phyloP scores from a whole-genome alignment of 106 monocot genomes.

The Allium sativum region DNA sequence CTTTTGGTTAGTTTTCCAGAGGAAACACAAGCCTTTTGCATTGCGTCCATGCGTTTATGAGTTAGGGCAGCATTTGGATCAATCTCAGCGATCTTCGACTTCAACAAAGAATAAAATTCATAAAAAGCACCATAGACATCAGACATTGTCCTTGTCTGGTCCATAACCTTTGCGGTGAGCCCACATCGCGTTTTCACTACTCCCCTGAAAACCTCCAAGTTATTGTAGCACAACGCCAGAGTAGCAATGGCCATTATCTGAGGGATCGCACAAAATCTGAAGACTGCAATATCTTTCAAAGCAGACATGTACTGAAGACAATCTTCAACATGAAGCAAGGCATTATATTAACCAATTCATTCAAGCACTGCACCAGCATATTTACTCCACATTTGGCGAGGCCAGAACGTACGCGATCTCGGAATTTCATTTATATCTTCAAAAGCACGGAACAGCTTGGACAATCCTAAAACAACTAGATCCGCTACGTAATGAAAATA shows the following conservation, averaged over 20 bases:
- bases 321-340: no score
- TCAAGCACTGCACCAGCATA: no score
- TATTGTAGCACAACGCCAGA: conserved; percentile 87
- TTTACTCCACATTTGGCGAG: no score
- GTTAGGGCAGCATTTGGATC: conserved; percentile 81
- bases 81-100: conserved; percentile 55
- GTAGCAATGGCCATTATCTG: conserved; percentile 99
- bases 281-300: conserved; percentile 52
- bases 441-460: no score
- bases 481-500: no score
- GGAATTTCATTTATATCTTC: no score
- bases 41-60: conserved; percentile 47
- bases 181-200: no score
- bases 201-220: conserved; percentile 77
- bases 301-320: conserved; percentile 73
- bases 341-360: no score
- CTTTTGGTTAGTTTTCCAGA: conserved; percentile 57
- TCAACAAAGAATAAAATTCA: conserved; percentile 54
- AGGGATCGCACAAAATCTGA: conserved; percentile 95
- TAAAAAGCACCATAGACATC: conserved; percentile 86
- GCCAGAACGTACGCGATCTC: no score
- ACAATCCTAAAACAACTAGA: no score
- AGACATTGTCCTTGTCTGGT: conserved; percentile 58
- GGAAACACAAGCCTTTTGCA: conserved; percentile 58
- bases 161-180: conserved; percentile 45